A percentile compares a stretch with the other conserved stretches of the same genome.
Evolutionary conservation across 2,329 filamentous ascomycete genomes (phyloP).

Genomic region (Colletotrichum paranaense): DNA sequence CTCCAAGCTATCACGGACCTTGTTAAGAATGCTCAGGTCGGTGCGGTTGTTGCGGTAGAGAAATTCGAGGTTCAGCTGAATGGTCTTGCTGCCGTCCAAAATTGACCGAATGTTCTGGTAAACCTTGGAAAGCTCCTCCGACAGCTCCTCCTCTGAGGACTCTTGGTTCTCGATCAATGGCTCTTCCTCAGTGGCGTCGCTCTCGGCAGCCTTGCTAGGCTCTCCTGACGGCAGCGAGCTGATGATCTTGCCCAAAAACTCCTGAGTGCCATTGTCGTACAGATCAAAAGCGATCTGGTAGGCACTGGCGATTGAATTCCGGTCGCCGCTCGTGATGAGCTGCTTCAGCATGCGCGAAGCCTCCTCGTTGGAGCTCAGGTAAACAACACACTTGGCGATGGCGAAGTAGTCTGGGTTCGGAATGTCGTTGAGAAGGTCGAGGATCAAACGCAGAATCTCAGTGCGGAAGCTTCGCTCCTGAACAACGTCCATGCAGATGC

Average conservation of each 20-base stretch:
- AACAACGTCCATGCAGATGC: slow-evolving; percentile 97
- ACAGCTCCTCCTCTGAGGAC: slow-evolving; percentile 61
- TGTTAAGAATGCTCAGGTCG: slow-evolving; percentile 92
- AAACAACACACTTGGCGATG: slow-evolving; percentile 97
- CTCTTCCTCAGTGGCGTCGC: slow-evolving; percentile 55
- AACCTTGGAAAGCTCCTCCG: slow-evolving; percentile 65
- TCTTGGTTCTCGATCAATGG: slow-evolving; percentile 62
- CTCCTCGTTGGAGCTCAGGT: slow-evolving; percentile 91
- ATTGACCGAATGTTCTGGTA: slow-evolving; percentile 75
- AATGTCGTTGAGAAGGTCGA: slow-evolving; percentile 95
- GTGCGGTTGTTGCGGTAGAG: slow-evolving; percentile 95
- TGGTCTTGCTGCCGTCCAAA: slow-evolving; percentile 91
- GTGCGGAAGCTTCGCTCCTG: slow-evolving; percentile 89
- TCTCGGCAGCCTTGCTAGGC: slow-evolving; percentile 56
- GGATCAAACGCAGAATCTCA: slow-evolving; percentile 88
- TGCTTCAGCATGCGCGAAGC: slow-evolving; percentile 87
- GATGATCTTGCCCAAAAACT: slow-evolving; percentile 92
- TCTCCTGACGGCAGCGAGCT: slow-evolving; percentile 76
- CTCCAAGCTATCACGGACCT: slow-evolving; percentile 94
- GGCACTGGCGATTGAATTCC: slow-evolving; percentile 83
- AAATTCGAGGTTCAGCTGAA: slow-evolving; percentile 95
- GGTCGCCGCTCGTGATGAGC: slow-evolving; percentile 83
- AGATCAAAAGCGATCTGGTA: slow-evolving; percentile 99
- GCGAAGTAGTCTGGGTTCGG: slow-evolving; percentile 96
- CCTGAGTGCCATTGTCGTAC: slow-evolving; percentile 98